A percentile compares a stretch with the other conserved stretches of the same genome.
Evolutionary conservation across 2,329 filamentous ascomycete species (phyloP).

Genomic region (Exophiala sp.): DNA sequence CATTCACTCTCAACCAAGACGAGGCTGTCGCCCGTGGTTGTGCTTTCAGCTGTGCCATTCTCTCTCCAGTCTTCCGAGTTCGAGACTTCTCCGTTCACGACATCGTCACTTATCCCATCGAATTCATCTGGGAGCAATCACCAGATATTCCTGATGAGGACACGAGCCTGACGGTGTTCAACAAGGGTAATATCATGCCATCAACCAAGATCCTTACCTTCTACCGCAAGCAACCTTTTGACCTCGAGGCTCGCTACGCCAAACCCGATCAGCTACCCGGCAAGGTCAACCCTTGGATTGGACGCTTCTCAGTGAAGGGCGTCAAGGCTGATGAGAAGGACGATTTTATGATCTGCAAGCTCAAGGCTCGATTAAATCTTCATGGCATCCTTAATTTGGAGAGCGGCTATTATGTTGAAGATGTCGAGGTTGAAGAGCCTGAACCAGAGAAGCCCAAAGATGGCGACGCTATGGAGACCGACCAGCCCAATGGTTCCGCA

Average conservation of each 20-base stretch:
- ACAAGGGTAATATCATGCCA: constrained; percentile 92
- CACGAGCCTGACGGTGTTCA: constrained; percentile 94
- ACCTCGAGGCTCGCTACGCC: constrained; percentile 90
- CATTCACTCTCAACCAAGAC: constrained; percentile 96
- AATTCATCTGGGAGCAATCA: constrained; percentile 98
- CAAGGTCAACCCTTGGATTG: constrained; percentile 91
- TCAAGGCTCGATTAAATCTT: constrained; percentile 94
- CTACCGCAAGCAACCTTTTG: constrained; percentile 96
- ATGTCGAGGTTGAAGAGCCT: constrained; percentile 94
- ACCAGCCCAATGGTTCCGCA: constrained; percentile 58
- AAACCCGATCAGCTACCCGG: constrained; percentile 83
- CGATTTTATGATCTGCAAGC: constrained; percentile 99
- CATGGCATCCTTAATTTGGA: constrained; percentile 96
- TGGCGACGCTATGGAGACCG: constrained; percentile 76
- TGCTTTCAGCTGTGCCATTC: constrained; percentile 95
- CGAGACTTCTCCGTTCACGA: constrained; percentile 97
- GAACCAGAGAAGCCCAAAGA: constrained; percentile 72
- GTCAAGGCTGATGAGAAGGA: constrained; percentile 87
- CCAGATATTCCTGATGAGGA: constrained; percentile 98
- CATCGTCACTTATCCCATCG: constrained; percentile 95
- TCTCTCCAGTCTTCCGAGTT: constrained; percentile 96
- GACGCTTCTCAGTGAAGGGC: constrained; percentile 94
- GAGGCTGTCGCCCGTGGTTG: constrained; percentile 94
- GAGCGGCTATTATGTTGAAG: constrained; percentile 96
- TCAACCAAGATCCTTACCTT: constrained; percentile 99